Base-by-base conservation (phyloP, 1,284 basidiomycete genomes). In the Stygiomarasmius scandens region DNA sequence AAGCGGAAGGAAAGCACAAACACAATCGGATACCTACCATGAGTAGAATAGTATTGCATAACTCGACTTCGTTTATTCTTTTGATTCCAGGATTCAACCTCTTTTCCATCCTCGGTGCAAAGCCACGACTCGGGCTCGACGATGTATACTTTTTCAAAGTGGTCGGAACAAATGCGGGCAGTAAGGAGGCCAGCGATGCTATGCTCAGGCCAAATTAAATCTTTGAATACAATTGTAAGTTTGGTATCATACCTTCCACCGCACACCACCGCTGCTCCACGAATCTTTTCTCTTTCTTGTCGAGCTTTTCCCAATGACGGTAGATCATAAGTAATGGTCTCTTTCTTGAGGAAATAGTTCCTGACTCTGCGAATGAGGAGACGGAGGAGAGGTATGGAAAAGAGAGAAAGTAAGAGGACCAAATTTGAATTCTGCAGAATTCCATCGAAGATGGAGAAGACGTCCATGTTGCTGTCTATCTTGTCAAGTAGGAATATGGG, bases 71-170 rank as follows among this genome's bases (percentile, higher is more conserved):
- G 63, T 2, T 22, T 29, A 14, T 65, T 57, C 34, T 55, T 57
- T 23, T 64, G 62, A 49, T 62, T 54, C 60, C 58, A 62, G 51
- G 49, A 58, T 20, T 52, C 51, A 10, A 55, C 59, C 14, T 51
- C 51, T 10, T 59, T 49, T 29, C 56, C 61, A 25, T 65, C 66
- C 46, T 66, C 61, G 2, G 58, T 49, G 1, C 58, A 45, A 1
- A 67, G 50, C 70, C 69, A 71, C 2, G 54, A 61, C 51, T 74
- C 73, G 5, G 72, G 60, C 46, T 75, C 72, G 10, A 75, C 61
- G 34, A 75, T 63, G n/a, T 73, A 24, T 38, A 74, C 71, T 10
- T 62, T 58, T 45, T 73, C 67, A 49, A 74, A 74, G 55, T 73
- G 72, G 54, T 73, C 71, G 11, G 60, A 57, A 38, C 64, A 67